Conservation (phyloP, 2,329 filamentous ascomycete species). For the Colletotrichum aenigma region DNA sequence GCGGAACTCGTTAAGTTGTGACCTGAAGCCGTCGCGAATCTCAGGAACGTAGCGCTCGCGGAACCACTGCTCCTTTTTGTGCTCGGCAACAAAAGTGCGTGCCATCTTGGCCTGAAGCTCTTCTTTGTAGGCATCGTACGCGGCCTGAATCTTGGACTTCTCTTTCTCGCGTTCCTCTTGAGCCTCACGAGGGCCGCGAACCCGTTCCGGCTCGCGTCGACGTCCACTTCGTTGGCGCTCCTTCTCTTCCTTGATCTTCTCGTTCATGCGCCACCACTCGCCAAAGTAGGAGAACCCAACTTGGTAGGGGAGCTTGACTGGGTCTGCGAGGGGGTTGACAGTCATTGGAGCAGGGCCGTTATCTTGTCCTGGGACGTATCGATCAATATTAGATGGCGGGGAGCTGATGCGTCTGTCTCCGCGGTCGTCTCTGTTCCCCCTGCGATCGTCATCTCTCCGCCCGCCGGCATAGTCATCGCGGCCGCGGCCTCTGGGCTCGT, state of each 20-base stretch:
- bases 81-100: conserved; percentile 84
- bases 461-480: conserved; percentile 69
- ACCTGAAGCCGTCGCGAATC: conserved; percentile 75
- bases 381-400: conserved; percentile 76
- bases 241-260: conserved; percentile 82
- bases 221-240: conserved; percentile 74
- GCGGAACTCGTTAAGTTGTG: conserved; percentile 80
- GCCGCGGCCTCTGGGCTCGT: conserved; percentile 70
- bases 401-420: conserved; percentile 59
- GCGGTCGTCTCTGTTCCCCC: conserved; percentile 37
- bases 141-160: conserved; percentile 75
- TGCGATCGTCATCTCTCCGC: conserved; percentile 62
- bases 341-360: conserved; percentile 46
- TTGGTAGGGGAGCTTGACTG: conserved; percentile 75
- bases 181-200: conserved; percentile 67
- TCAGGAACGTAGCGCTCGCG: conserved; percentile 91
- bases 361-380: conserved; percentile 81
- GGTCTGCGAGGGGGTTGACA: conserved; percentile 73
- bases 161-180: conserved; percentile 81
- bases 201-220: conserved; percentile 66
- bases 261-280: conserved; percentile 85
- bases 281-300: conserved; percentile 87
- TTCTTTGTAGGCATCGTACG: conserved; percentile 71
- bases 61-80: conserved; percentile 98
- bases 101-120: conserved; percentile 80